Base-by-base conservation (phyloP, 1,139 yeast species). In the Saccharomyces hybrid region DNA sequence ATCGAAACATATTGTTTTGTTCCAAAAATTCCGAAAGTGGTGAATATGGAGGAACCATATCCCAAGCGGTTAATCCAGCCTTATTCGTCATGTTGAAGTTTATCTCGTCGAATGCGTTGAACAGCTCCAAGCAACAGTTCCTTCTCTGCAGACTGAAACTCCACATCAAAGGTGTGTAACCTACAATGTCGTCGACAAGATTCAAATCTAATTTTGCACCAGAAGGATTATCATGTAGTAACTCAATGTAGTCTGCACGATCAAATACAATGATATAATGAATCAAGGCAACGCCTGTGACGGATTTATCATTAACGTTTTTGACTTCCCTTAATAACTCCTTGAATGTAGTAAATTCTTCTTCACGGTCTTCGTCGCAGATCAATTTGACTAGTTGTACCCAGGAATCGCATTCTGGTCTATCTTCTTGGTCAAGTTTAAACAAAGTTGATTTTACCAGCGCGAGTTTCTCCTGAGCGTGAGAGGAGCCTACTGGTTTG, bases 101-200 rank as follows among this genome's bases (percentile, higher is more conserved):
- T 13, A 77, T 69, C 71, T 74, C 70, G 67, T 76, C 78, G 25
- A 73, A 73, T 48, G 67, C 70, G 4, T 72, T 69, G 28, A 77
- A 60, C 53, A 77, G 60, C 51, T 72, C 70, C 5, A 71, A 70
- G 7, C 72, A 69, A 20, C 76, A 64, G 2, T 67, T 67, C 52
- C 64, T 61, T 47, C 72, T 65, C 34, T 72, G 71, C 51, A 76
- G 61, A 53, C 71, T 68, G 2, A 78, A 73, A 5, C 78, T 76
- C 80, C 80, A 77, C 79, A 75, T 77, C n/a, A 75, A 57, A 4
- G 80, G 79, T 0, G 79, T 73, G 68, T 75, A 75, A 48, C 75
- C 75, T 9, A 73, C 61, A 44, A 74, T 47, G 2, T 63, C 64
- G 55, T 77, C 81, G 2, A 68, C 63, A 46, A 67, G 62, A 55